Percentiles rank a stretch among this genome's conserved stretches.
phyloP scores from a whole-genome alignment of 2,329 filamentous ascomycete genomes.

The Claviceps cyperi region DNA sequence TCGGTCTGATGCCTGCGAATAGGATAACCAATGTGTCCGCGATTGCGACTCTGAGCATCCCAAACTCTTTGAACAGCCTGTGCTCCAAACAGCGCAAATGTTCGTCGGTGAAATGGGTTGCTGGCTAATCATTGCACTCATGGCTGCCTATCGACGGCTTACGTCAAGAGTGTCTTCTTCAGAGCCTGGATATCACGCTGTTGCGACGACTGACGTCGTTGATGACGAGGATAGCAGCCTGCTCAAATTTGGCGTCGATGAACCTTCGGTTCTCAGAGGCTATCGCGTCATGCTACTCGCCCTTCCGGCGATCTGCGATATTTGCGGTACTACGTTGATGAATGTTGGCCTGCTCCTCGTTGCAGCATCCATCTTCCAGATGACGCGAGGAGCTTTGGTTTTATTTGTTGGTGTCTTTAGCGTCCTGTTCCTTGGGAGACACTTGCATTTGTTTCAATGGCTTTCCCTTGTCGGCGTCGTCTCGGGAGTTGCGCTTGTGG shows the following conservation, averaged over 20 bases:
- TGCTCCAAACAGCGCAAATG: constrained; percentile 95
- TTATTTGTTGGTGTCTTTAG: constrained; percentile 94
- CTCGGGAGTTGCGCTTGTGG: constrained; percentile 74
- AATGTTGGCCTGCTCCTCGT: constrained; percentile 90
- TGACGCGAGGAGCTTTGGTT: constrained; percentile 89
- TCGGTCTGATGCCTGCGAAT: neutral
- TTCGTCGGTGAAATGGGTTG: constrained; percentile 93
- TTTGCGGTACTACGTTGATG: constrained; percentile 91
- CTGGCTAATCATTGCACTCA: constrained; percentile 73
- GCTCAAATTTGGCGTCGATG: constrained; percentile 31
- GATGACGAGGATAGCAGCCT: constrained; percentile 13
- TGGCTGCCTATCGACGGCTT: constrained; percentile 50
- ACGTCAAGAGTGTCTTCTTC: constrained; percentile 26
- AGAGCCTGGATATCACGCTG: constrained; percentile 49
- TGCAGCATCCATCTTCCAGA: constrained; percentile 93
- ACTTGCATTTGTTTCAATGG: constrained; percentile 84
- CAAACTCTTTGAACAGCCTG: constrained; percentile 77
- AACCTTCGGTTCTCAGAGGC: constrained; percentile 51
- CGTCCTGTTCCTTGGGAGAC: constrained; percentile 72
- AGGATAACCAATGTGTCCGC: constrained; percentile 94
- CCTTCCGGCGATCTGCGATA: constrained; percentile 83
- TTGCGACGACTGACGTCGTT: constrained; percentile 33
- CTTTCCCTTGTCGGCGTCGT: constrained; percentile 76
- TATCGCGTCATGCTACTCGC: constrained; percentile 61
- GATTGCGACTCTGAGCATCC: constrained; percentile 66